Conservation (phyloP, 768 basidiomycete species). For the Leccinum subtestaceum region DNA sequence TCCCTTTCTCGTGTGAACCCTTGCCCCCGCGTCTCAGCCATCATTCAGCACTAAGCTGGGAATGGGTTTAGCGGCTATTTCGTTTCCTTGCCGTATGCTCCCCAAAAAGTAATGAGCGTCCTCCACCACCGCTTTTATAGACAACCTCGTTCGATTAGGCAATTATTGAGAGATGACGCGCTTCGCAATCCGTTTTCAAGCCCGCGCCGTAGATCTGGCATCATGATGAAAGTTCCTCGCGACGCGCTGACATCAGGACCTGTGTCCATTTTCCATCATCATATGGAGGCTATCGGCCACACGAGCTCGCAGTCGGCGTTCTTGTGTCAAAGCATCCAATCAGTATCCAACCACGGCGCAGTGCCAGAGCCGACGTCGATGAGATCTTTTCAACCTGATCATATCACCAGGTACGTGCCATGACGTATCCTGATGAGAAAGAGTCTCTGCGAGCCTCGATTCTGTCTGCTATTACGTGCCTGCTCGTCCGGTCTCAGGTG, state of each 20-base stretch:
- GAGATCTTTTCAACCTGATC: conserved; percentile 3
- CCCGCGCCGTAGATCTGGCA: conserved; percentile 16
- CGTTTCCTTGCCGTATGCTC: conserved; percentile 6
- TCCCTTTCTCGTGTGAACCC: conserved; percentile 18
- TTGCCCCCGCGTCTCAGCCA: neutral
- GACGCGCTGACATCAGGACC: conserved; percentile 8
- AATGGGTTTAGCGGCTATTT: conserved; percentile 11
- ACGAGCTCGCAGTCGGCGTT: conserved; percentile 9
- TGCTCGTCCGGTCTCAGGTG: neutral
- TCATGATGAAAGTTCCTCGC: conserved; percentile 16
- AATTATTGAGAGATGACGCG: conserved; percentile 8
- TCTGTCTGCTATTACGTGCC: conserved; percentile 10
- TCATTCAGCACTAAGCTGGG: conserved; percentile 12
- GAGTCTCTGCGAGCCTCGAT: neutral
- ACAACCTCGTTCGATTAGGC: conserved; percentile 12
- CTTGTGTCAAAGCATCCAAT: conserved; percentile 9
- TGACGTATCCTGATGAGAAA: conserved; percentile 9
- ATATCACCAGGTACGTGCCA: conserved; percentile 1
- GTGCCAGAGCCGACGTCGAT: conserved; percentile 5
- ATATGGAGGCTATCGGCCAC: conserved; percentile 8
- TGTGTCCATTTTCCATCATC: conserved; percentile 17
- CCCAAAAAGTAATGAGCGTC: conserved; percentile 7
- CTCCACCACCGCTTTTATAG: conserved; percentile 10
- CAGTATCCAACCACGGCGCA: conserved; percentile 3
- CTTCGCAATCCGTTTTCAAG: conserved; percentile 21